These are phyloP conservation scores for Collybia mongolica DNA, from an alignment of 768 basidiomycete genomes.

Conservation along the genomic window DNA sequence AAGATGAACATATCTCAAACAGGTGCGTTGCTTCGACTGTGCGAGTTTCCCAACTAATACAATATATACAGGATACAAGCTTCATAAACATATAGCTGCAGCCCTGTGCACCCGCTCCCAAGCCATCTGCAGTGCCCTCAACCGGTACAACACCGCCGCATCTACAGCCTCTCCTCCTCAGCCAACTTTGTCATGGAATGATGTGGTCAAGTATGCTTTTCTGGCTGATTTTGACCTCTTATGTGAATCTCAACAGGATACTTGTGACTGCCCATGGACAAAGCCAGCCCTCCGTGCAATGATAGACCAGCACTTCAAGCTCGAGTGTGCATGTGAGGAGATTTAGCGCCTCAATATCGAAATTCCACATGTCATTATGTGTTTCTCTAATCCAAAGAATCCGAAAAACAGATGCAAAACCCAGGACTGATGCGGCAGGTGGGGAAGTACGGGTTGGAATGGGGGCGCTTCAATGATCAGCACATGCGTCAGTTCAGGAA, in stretches of 20 bases:
- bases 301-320: slow-evolving; percentile 17
- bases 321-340: slow-evolving; percentile 21
- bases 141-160: slow-evolving; percentile 20
- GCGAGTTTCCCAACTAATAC: neutral
- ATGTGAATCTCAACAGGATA: slow-evolving; percentile 12
- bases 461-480: too few species aligned
- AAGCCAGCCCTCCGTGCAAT: slow-evolving; percentile 12
- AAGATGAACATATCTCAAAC: slow-evolving; percentile 25
- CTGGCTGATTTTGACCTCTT: slow-evolving; percentile 23
- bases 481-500: too few species aligned
- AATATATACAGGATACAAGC: slow-evolving; percentile 8
- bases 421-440: too few species aligned
- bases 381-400: too few species aligned
- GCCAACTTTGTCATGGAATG: slow-evolving; percentile 20
- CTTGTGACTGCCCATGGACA: slow-evolving; percentile 13
- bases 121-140: slow-evolving; percentile 16
- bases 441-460: too few species aligned
- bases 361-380: slow-evolving; percentile 13
- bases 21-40: slow-evolving; percentile 13
- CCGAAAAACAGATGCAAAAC: too few species aligned
- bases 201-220: slow-evolving; percentile 22
- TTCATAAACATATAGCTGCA: slow-evolving; percentile 6
- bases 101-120: slow-evolving; percentile 11
- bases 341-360: slow-evolving; percentile 20
- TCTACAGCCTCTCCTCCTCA: too few species aligned